Conservation (phyloP, 1,284 basidiomycete species). For the Marasmius fiardii region DNA sequence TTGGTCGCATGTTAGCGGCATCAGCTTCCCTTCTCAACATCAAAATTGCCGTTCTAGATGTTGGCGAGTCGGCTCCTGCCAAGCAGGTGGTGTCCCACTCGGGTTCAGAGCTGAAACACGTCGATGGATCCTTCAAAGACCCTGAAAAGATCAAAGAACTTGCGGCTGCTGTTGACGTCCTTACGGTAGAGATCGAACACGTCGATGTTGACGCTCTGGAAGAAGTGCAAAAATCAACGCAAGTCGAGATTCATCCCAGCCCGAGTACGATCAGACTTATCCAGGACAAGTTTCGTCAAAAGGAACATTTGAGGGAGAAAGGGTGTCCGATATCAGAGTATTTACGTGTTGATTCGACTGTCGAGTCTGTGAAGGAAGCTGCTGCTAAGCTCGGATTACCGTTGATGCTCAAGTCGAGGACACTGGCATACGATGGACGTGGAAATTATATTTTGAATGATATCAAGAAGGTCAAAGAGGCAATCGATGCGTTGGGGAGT, state of each 20-base stretch:
- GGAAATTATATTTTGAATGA: slow-evolving; percentile 85
- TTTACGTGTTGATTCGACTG: slow-evolving; percentile 51
- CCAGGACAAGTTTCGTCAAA: slow-evolving; percentile 95
- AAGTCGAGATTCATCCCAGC: slow-evolving; percentile 78
- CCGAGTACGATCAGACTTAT: slow-evolving; percentile 86
- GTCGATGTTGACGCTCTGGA: slow-evolving; percentile 83
- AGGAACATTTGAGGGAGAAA: slow-evolving; percentile 66
- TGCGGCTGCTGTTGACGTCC: slow-evolving; percentile 78
- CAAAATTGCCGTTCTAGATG: slow-evolving; percentile 86
- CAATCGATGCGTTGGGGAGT: slow-evolving; percentile 65
- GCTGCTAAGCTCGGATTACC: slow-evolving; percentile 73
- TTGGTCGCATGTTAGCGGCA: slow-evolving; percentile 95
- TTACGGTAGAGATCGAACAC: slow-evolving; percentile 98
- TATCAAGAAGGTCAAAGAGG: slow-evolving; percentile 51
- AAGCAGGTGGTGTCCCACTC: slow-evolving; percentile 81
- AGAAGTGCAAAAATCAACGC: slow-evolving; percentile 47
- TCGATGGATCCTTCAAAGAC: slow-evolving; percentile 90
- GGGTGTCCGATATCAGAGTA: slow-evolving; percentile 78
- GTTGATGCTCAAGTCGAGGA: slow-evolving; percentile 95
- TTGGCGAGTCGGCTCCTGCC: slow-evolving; percentile 78
- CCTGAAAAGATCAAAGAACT: slow-evolving; percentile 80
- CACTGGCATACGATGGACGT: slow-evolving; percentile 93
- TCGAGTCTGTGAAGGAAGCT: slow-evolving; percentile 55
- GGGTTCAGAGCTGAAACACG: slow-evolving; percentile 52
- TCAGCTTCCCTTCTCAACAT: slow-evolving; percentile 90